Base-by-base conservation (phyloP, 1,284 basidiomycete species). In the Apiotrichum porosum region DNA sequence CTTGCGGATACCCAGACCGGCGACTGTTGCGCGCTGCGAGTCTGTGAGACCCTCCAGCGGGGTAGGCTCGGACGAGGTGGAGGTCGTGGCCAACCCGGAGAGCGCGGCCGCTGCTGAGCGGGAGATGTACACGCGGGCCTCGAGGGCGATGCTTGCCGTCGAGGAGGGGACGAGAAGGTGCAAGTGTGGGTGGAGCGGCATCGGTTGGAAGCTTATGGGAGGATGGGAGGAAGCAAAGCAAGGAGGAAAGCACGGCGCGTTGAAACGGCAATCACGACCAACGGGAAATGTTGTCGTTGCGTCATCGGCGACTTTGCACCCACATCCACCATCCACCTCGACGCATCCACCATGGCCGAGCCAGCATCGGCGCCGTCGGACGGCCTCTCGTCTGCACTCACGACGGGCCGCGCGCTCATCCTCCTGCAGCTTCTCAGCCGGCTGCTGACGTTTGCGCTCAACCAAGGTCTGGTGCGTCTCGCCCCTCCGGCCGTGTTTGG, bases 401-500 rank as follows among this genome's bases (percentile, higher is more conserved):
- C 26, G 9, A 49, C 41, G 1, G 83, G 81, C 14, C 81, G 81
- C n/a, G 85, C 85, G 21, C 80, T 97, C 26, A 83, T 97, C 62
- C 81, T 83, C 24, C 82, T 97, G 12, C 94, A 97, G 65, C 76
- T 97, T 36, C 76, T 85, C 47, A 86, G 90, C 30, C 80, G 94
- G 0, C 62, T 88, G 6, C 78, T 92, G 57, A 97, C 94, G 0
- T 97, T 95, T 64, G 71, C 78, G 6, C 79, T 97, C 39, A 97
- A 97, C 70, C 91, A 97, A 72, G 54, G 58, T 0, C 79, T 97
- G 6, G 79, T 97, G 37, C 83, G 91, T 1, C 80, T 93, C 32
- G 84, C 87, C 1, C 83, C 88, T 1, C 92, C 94, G 0, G 80
- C 81, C 43, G 85, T 87, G 14, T 95, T 92, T 62, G 89, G 88